Percentiles rank a stretch among this genome's conserved stretches.
Evolutionary conservation across 1,139 yeast genomes (phyloP).

Genomic region (Pichia sp.): DNA sequence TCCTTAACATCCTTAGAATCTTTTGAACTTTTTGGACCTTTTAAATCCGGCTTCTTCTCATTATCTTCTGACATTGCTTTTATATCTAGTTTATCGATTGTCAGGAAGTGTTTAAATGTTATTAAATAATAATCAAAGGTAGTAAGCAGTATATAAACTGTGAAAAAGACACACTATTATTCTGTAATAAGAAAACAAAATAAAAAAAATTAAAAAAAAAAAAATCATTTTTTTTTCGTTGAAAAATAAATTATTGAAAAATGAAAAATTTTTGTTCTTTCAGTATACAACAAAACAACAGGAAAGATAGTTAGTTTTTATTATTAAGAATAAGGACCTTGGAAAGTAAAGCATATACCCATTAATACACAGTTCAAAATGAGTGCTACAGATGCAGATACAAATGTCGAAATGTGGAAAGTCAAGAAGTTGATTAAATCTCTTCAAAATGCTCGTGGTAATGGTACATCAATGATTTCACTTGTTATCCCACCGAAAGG

Average conservation of each 20-base stretch:
- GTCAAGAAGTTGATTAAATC: constrained; percentile 86
- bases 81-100: background rate
- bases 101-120: background rate
- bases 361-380: background rate
- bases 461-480: constrained; percentile 98
- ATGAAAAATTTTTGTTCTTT: constrained; percentile 3
- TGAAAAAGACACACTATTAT: too few relatives aligned
- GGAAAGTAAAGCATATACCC: background rate
- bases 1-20: too few relatives aligned
- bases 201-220: too few relatives aligned
- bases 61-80: background rate
- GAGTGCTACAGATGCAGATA: constrained; percentile 67
- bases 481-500: constrained; percentile 92
- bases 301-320: too few relatives aligned
- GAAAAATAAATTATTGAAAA: too few relatives aligned
- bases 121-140: too few relatives aligned
- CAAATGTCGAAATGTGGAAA: constrained; percentile 98
- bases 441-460: constrained; percentile 87
- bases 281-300: too few relatives aligned
- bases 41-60: background rate
- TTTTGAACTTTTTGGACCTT: too few relatives aligned
- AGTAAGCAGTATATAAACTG: too few relatives aligned
- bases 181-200: too few relatives aligned
- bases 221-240: background rate
- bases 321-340: too few relatives aligned